These are phyloP conservation scores for Metarhizium sp. DNA, from an alignment of 2,329 filamentous ascomycete species.

Conservation along the genomic window DNA sequence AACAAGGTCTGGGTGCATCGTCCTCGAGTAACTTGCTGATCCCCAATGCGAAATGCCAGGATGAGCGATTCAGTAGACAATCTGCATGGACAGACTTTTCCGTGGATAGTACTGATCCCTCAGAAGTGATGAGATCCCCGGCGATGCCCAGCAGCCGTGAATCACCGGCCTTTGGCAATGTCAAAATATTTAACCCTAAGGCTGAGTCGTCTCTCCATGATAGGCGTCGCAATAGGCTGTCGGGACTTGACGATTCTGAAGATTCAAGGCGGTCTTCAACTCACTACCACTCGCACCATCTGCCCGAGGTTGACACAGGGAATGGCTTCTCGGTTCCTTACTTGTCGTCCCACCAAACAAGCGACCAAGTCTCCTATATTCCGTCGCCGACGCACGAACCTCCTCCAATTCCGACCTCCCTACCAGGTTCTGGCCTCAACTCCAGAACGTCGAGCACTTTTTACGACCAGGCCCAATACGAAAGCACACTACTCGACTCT, in stretches of 20 bases:
- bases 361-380: constrained; percentile 20
- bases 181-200: constrained; percentile 20
- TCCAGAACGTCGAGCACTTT: constrained; percentile 32
- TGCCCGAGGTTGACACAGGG: constrained; percentile 42
- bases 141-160: constrained; percentile 18
- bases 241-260: constrained; percentile 14
- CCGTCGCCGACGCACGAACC: constrained; percentile 40
- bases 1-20: constrained; percentile 18
- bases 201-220: constrained; percentile 4
- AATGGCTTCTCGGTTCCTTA: constrained; percentile 41
- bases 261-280: constrained; percentile 17
- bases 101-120: constrained; percentile 40
- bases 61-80: constrained; percentile 42
- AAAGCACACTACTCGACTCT: constrained; percentile 33
- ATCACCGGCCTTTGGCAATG: constrained; percentile 19
- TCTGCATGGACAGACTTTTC: constrained; percentile 55
- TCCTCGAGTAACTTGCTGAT: constrained; percentile 37
- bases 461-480: constrained; percentile 28
- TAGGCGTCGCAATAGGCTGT: background rate
- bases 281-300: constrained; percentile 26
- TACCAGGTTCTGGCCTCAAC: constrained; percentile 24
- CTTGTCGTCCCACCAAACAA: constrained; percentile 22
- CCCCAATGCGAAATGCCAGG: constrained; percentile 32
- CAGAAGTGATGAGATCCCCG: constrained; percentile 19
- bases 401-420: constrained; percentile 36